phyloP scores from a whole-genome alignment of 2,329 filamentous ascomycete species.

The Talaromyces albobiverticillius region DNA sequence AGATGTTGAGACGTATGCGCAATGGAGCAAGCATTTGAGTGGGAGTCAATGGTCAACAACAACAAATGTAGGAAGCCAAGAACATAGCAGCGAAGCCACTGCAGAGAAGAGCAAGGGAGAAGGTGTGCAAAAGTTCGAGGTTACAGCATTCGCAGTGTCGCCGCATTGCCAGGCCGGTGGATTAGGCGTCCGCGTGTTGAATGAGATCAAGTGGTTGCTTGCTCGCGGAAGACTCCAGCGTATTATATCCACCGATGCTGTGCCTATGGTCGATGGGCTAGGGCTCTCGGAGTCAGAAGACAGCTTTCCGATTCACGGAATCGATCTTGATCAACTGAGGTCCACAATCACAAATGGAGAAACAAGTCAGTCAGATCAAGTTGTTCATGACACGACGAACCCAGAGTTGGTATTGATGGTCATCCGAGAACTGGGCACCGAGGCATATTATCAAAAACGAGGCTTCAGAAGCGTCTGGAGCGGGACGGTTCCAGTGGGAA shows the following conservation, averaged over 20 bases:
- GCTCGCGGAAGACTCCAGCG: neutral
- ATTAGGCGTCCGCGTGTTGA: neutral
- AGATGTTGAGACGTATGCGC: neutral
- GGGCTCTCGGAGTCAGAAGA: neutral
- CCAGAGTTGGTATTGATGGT: neutral
- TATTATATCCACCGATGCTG: neutral
- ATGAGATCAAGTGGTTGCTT: neutral
- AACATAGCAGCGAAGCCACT: neutral
- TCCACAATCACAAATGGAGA: no score
- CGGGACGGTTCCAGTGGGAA: neutral
- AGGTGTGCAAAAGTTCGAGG: neutral
- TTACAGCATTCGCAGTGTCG: neutral
- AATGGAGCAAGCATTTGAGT: neutral
- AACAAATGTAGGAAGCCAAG: neutral
- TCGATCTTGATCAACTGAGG: neutral
- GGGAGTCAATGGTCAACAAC: neutral
- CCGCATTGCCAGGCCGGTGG: neutral
- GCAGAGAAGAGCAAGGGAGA: neutral
- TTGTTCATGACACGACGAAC: neutral
- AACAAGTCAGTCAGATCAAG: neutral
- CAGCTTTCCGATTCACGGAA: neutral
- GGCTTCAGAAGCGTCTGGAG: neutral
- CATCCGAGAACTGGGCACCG: neutral
- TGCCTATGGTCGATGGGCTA: neutral
- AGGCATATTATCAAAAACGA: neutral